Evolutionary conservation across 176 grass and related monocot species (phyloP).

Genomic region (Poa annua): DNA sequence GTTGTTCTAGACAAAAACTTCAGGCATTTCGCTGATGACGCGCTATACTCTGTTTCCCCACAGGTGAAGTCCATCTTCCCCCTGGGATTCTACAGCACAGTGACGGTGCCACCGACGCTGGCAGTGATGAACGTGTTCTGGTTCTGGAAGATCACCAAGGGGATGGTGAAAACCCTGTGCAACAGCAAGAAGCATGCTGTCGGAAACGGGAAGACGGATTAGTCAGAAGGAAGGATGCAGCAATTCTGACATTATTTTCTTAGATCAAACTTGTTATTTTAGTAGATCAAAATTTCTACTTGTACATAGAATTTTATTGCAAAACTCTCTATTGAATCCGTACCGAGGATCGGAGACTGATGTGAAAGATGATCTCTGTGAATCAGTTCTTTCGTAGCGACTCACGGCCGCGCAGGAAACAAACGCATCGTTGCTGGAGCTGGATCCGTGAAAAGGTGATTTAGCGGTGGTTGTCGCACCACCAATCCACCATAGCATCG

Average conservation of each 20-base stretch:
- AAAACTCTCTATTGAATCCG: too few species aligned
- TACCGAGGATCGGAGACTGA: background rate
- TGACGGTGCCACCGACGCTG: slow-evolving; percentile 49
- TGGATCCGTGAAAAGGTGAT: background rate
- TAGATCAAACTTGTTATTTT: background rate
- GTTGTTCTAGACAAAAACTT: background rate
- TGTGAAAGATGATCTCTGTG: background rate
- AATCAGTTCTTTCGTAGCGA: too few species aligned
- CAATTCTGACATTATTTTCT: background rate
- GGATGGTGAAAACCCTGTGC: slow-evolving; percentile 75
- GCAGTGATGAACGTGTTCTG: slow-evolving; percentile 81
- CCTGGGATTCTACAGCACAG: slow-evolving; percentile 65
- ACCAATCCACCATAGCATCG: background rate
- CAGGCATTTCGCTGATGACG: background rate
- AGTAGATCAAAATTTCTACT: background rate
- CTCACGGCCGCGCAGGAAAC: background rate
- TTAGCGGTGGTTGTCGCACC: background rate
- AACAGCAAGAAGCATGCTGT: slow-evolving; percentile 33
- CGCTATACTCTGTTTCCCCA: background rate
- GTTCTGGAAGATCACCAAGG: slow-evolving; percentile 93
- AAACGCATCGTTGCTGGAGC: background rate
- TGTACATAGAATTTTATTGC: too few species aligned
- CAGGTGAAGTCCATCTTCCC: slow-evolving; percentile 73
- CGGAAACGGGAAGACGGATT: slow-evolving; percentile 41
- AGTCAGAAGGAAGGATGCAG: slow-evolving; percentile 27